phyloP scores from a whole-genome alignment of 1,284 basidiomycete species.

The Boletus mariae region DNA sequence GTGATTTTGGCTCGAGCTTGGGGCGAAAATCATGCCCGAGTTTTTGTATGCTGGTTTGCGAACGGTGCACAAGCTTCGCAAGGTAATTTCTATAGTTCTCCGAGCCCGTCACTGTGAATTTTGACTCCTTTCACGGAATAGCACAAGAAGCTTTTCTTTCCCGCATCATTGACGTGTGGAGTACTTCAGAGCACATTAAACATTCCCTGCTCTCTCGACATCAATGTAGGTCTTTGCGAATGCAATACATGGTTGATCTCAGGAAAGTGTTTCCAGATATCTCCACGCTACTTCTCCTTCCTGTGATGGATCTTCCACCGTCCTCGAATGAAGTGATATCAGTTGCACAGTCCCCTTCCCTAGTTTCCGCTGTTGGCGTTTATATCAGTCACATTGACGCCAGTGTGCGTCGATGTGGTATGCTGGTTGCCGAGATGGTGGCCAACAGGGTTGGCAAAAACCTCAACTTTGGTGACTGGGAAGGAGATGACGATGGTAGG shows the following conservation, averaged over 20 bases:
- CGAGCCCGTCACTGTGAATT: background rate
- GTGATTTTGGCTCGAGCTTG: conserved; percentile 55
- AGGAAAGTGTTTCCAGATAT: conserved; percentile 45
- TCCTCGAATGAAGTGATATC: conserved; percentile 39
- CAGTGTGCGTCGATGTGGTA: conserved; percentile 82
- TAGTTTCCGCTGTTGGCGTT: conserved; percentile 70
- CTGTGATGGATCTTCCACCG: conserved; percentile 55
- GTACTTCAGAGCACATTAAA: conserved; percentile 62
- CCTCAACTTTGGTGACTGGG: conserved; percentile 83
- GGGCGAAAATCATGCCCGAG: conserved; percentile 53
- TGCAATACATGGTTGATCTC: background rate
- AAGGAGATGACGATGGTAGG: conserved; percentile 68
- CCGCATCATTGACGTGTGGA: conserved; percentile 57
- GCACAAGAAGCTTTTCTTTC: conserved; percentile 49
- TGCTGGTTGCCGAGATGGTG: conserved; percentile 86
- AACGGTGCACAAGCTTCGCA: conserved; percentile 34
- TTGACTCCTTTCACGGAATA: conserved; percentile 26
- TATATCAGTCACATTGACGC: conserved; percentile 81
- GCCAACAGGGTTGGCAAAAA: conserved; percentile 58
- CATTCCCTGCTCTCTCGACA: conserved; percentile 70
- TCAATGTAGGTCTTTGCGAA: conserved; percentile 47
- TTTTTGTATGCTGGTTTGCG: conserved; percentile 65
- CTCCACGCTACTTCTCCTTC: conserved; percentile 67
- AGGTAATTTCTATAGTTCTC: conserved; percentile 32
- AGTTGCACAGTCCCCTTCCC: conserved; percentile 53